phyloP scores from a whole-genome alignment of 768 basidiomycete genomes.

The Sistotremastrum niveocremeum region DNA sequence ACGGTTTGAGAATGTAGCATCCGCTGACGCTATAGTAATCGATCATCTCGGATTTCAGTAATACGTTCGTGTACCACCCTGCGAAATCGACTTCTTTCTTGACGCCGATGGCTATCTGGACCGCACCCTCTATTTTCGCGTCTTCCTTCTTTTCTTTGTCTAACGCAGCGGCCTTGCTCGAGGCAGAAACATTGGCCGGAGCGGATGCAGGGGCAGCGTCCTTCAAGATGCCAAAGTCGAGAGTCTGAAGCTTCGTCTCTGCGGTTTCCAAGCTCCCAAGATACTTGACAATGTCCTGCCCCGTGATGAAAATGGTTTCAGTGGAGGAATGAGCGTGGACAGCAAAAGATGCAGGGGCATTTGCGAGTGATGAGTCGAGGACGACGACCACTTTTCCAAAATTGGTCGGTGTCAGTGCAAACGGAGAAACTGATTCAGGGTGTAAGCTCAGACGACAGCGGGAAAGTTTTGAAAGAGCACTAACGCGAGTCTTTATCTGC shows the following conservation, averaged over 20 bases:
- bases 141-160: slow-evolving; percentile 50
- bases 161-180: slow-evolving; percentile 20
- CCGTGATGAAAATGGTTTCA: slow-evolving; percentile 66
- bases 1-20: slow-evolving; percentile 96
- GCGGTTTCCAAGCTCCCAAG: slow-evolving; percentile 58
- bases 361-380: slow-evolving; percentile 66
- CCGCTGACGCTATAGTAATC: slow-evolving; percentile 99
- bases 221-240: slow-evolving; percentile 60
- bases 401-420: slow-evolving; percentile 50
- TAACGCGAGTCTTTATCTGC: slow-evolving; percentile 77
- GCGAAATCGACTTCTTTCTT: slow-evolving; percentile 95
- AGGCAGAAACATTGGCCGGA: slow-evolving; percentile 17
- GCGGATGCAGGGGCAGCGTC: slow-evolving; percentile 25
- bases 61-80: slow-evolving; percentile 89
- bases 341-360: slow-evolving; percentile 54
- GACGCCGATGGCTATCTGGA: slow-evolving; percentile 87
- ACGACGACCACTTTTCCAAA: slow-evolving; percentile 65
- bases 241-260: slow-evolving; percentile 47
- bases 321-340: slow-evolving; percentile 61
- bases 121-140: slow-evolving; percentile 73
- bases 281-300: slow-evolving; percentile 60
- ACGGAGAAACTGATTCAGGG: slow-evolving; percentile 52
- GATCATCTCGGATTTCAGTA: slow-evolving; percentile 96
- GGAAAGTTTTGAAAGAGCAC: slow-evolving; percentile 17
- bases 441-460: slow-evolving; percentile 1